Evolutionary conservation across 306 rosid species (phyloP), one percentile per base, ranked within the genome.

Genomic region (Citrullus mucosospermus): DNA sequence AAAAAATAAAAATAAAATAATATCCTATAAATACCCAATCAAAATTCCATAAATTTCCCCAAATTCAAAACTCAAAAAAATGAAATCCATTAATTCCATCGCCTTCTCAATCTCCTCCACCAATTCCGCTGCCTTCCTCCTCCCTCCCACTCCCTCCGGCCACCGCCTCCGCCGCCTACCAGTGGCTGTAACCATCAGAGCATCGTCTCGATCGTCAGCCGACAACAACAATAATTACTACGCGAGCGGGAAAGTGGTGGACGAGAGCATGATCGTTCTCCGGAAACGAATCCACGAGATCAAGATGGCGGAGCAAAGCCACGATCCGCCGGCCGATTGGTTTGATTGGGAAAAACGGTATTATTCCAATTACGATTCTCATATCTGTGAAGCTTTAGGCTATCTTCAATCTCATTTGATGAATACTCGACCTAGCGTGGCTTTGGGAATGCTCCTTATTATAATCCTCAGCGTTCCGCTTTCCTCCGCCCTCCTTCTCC

Each of bases 261-360:
- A 84, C 25, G 81, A 84, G 76, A 81, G 80, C 79, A 84, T 84
- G 87, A 76, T 81, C 51, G 65, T 81, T 11, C 44, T 84, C 76
- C 76, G 87, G 73, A 79, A 79, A 61, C 82, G 85, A 38, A 81
- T 84, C 54, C 85, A 82, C 17, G 81, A 81, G 77, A 79, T 84
- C 72, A 81, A 79, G 20, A 58, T 76, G 77, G 58, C 67, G 2
- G 85, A 81, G 63, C 77, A 78, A 16, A 70, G 71, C 38, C 72
- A 67, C 9, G 83, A 78, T 34, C 82, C 84, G 50, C 87, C 87
- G 43, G 80, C 58, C 6, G 74, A 78, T 1, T 84, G 87, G 87
- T 28, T 68, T 63, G 80, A 78, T 1, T 84, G 87, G 87, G 87
- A 84, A 71, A 84, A 84, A 72, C 66, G 34, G 20, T 66, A 25